Evolutionary conservation across 495 filamentous ascomycete species (phyloP).

Genomic region (Baudoinia panamericana): DNA sequence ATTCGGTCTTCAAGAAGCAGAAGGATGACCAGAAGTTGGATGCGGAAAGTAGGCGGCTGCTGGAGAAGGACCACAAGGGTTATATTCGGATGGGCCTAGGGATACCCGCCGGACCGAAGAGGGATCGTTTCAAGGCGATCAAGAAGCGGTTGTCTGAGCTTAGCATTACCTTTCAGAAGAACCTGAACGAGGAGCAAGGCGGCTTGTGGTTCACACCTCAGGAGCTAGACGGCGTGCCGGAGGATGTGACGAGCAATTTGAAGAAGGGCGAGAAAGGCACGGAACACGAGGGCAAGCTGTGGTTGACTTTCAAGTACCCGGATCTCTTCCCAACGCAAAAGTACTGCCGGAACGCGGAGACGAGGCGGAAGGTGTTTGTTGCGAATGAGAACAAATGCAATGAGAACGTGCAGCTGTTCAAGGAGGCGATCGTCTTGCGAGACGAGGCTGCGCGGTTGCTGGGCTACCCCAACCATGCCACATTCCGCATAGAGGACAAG

Average conservation of each 20-base stretch:
- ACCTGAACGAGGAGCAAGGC: constrained; percentile 55
- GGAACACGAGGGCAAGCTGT: constrained; percentile 47
- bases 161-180: constrained; percentile 55
- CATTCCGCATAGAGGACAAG: constrained; percentile 86
- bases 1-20: constrained; percentile 43
- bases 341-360: constrained; percentile 45
- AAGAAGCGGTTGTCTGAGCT: constrained; percentile 55
- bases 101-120: constrained; percentile 45
- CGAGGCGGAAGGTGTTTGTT: constrained; percentile 43
- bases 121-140: constrained; percentile 59
- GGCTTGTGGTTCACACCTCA: constrained; percentile 52
- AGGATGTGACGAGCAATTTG: constrained; percentile 42
- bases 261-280: constrained; percentile 28
- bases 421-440: constrained; percentile 71
- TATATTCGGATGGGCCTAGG: constrained; percentile 52
- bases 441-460: constrained; percentile 87
- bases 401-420: constrained; percentile 73
- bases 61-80: constrained; percentile 57
- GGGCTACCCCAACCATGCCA: constrained; percentile 84
- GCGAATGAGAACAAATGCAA: constrained; percentile 73
- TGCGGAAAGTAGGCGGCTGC: constrained; percentile 46
- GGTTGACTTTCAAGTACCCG: constrained; percentile 57
- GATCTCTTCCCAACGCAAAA: constrained; percentile 54
- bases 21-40: constrained; percentile 42
- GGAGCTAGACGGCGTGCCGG: constrained; percentile 50